phyloP scores from a whole-genome alignment of 768 basidiomycete species.

The Dentipellis sp. region DNA sequence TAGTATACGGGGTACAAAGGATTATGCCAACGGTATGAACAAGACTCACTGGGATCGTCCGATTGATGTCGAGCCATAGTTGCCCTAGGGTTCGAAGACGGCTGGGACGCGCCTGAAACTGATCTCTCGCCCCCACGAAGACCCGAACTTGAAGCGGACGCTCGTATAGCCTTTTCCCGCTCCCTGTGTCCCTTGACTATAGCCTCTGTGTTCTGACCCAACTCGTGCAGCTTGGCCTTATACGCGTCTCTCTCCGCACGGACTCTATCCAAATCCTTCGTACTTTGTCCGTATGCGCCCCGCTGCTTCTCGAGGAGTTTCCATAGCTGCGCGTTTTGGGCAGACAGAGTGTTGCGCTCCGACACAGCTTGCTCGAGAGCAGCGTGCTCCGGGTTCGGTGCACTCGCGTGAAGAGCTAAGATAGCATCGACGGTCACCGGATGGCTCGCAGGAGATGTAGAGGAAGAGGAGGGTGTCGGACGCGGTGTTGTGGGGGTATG shows the following conservation, averaged over 20 bases:
- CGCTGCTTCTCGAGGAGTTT: slow-evolving; percentile 92
- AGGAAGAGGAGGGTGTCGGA: slow-evolving; percentile 18
- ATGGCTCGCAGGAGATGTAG: slow-evolving; percentile 20
- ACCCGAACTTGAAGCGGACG: slow-evolving; percentile 22
- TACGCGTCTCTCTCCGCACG: slow-evolving; percentile 70
- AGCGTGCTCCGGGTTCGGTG: slow-evolving; percentile 40
- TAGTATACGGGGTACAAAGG: not conserved
- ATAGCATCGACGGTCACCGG: slow-evolving; percentile 38
- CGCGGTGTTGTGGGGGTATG: slow-evolving; percentile 12
- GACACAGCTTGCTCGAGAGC: slow-evolving; percentile 72
- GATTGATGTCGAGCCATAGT: slow-evolving; percentile 14
- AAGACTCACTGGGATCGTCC: slow-evolving; percentile 25
- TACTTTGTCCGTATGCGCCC: slow-evolving; percentile 65
- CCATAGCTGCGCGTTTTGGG: slow-evolving; percentile 90
- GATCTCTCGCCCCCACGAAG: slow-evolving; percentile 15
- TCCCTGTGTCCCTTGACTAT: slow-evolving; percentile 21
- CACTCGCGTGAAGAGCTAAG: slow-evolving; percentile 42
- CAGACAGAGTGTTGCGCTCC: slow-evolving; percentile 72
- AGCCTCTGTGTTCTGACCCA: slow-evolving; percentile 38
- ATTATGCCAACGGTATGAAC: not conserved
- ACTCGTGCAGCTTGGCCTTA: slow-evolving; percentile 25
- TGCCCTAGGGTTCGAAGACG: not conserved
- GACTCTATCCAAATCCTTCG: slow-evolving; percentile 82
- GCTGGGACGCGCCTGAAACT: slow-evolving; percentile 12
- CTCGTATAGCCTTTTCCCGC: slow-evolving; percentile 20